A percentile compares a stretch with the other conserved stretches of the same genome.
These are phyloP conservation scores for Neofusicoccum sp. DNA, from an alignment of 2,329 filamentous ascomycete species.

Conservation along the genomic window DNA sequence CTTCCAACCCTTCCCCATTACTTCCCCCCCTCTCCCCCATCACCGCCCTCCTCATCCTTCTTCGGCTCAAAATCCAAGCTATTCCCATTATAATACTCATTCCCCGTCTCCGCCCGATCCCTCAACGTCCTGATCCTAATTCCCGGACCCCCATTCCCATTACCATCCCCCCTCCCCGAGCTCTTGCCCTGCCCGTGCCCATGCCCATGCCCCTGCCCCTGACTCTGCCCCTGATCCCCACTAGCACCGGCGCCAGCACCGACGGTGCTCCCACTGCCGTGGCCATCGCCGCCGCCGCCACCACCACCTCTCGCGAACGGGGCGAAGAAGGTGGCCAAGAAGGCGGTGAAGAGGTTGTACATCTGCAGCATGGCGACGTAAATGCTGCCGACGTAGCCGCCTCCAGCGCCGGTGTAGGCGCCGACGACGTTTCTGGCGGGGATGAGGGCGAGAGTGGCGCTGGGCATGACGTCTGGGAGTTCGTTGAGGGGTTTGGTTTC, in stretches of 20 bases:
- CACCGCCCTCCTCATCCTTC: constrained; percentile 52
- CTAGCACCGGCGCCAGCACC: not conserved
- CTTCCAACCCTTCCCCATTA: not conserved
- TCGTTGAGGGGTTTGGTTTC: constrained; percentile 67
- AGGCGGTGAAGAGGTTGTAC: constrained; percentile 7
- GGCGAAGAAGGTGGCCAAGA: constrained; percentile 16
- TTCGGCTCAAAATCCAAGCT: constrained; percentile 70
- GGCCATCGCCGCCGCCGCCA: not conserved
- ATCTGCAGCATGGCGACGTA: constrained; percentile 9
- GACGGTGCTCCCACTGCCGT: not conserved
- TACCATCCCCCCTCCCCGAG: constrained; percentile 21
- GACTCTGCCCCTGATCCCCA: not conserved
- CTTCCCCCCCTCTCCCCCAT: not conserved
- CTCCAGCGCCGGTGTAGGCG: constrained; percentile 50
- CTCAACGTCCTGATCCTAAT: constrained; percentile 46
- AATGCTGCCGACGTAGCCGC: constrained; percentile 17
- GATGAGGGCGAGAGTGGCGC: constrained; percentile 77
- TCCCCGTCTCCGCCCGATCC: constrained; percentile 41
- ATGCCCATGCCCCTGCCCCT: not conserved
- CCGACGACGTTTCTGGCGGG: constrained; percentile 63
- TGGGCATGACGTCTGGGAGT: constrained; percentile 68
- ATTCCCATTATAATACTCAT: constrained; percentile 88
- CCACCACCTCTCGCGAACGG: constrained; percentile 5
- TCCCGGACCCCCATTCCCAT: constrained; percentile 17
- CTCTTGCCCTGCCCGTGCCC: constrained; percentile 30